Base-by-base conservation (phyloP, 2,329 filamentous ascomycete genomes). In the Fusarium sublunatum region DNA sequence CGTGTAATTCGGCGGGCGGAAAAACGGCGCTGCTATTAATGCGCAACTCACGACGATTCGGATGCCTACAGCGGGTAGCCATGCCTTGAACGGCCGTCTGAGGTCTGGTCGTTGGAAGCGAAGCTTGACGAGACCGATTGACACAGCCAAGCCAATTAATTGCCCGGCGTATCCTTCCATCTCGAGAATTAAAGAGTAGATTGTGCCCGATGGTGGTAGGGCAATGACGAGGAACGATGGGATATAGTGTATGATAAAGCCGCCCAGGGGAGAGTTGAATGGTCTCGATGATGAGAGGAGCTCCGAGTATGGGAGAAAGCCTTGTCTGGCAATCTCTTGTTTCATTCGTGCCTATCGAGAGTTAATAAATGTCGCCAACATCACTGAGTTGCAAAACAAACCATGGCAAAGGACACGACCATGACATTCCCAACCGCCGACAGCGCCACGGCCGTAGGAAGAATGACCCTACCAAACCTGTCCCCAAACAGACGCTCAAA, bases 171-270 rank as follows among this genome's bases (percentile, higher is more conserved):
- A 91, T 0, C 86, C 88, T 68, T 91, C 88, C 0, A 91, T 86
- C 42, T 92, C 88, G 0, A 91, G 77, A 26, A 92, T 91, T 67
- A 92, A 91, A 9, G 86, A 88, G 74, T 91, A 92, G 0, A 89
- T 86, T 42, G 89, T 84, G 4, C 81, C 79, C 0, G 88, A 86
- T 0, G 88, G 88, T 0, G 88, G 88, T 0, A 90, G 77, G 0
- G 81, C 74, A 45, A 92, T 90, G 4, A 91, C 87, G 1, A 91
- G 76, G 1, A 90, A 65, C 0, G 88, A 90, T 0, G 89, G 88
- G 28, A 92, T 79, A 67, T 86, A 91, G 67, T 91, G 88, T 2
- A 91, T 80, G 4, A 91, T 73, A 0, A 92, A 80, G 0, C 88
- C 89, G 0, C 88, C 89, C 2, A 91, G 73, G 0, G 90, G 89